Evolutionary conservation across 2,329 filamentous ascomycete genomes (phyloP), one percentile per base, ranked within the genome.

Genomic region (Neofusicoccum cordaticola): DNA sequence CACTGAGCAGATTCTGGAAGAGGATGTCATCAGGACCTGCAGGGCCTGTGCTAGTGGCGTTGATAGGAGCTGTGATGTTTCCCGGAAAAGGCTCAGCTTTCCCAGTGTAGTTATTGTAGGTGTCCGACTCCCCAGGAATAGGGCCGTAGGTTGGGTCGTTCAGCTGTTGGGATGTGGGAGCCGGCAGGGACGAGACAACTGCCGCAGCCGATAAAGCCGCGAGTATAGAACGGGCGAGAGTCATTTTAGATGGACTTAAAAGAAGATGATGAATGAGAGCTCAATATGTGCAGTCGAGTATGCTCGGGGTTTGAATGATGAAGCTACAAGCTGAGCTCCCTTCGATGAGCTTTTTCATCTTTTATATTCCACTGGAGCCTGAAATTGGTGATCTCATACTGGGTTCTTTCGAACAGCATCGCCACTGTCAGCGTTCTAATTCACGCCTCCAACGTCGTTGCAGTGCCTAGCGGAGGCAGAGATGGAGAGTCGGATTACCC

Each of bases 1-100:
- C 80, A 27, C 71, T 69, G 1, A 81, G 72, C 2, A 82, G 73
- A 65, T 81, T 82, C 68, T 82, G 80, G 69, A 76, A 81, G 12
- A 81, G 73, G 9, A 75, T 66, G 63, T 82, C 80, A 53, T 82
- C 80, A 3, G 71, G 69, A 2, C 71, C 78, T 0, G 76, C 70
- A n/a, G 73, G 67, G 1, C 72, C 75, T 8, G 62, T 67, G 1
- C 63, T 65, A 1, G 71, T 76, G 9, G 71, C 68, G 1, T 76
- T 62, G 53, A 80, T 70, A 12, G 76, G 69, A 61, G 69, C 70
- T 6, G 73, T 75, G 34, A 74, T 68, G 57, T 79, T 78, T 11
- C 70, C 78, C 3, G 78, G 78, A 66, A 78, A 81, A 9, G 77
- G 74, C 2, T 71, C 65, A 4, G 67, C 67, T 41, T 69, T 73